Evolutionary conservation across 164 flowering plant genomes (phyloP).

Genomic region (Piper betle): DNA sequence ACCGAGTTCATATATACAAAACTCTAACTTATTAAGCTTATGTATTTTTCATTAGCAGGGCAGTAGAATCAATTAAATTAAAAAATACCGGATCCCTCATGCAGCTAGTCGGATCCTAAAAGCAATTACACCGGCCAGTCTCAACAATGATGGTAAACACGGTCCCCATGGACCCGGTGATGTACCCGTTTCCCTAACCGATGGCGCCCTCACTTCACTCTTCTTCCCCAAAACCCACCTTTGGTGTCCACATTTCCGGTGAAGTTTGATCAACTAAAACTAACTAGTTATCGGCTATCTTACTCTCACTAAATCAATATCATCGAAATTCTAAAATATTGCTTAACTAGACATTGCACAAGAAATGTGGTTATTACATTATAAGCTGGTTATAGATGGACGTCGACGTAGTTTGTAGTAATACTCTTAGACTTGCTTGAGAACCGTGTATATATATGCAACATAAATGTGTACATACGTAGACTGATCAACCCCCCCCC

Average conservation of each 20-base stretch:
- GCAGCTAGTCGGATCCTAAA: not conserved
- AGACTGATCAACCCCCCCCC: not conserved
- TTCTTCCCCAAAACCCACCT: not conserved
- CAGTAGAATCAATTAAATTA: no score
- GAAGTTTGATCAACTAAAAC: no score
- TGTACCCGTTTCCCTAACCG: not conserved
- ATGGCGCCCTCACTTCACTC: not conserved
- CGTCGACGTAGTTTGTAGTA: not conserved
- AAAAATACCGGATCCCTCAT: not conserved
- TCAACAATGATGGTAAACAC: not conserved
- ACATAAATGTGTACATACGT: not conserved
- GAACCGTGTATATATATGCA: no score
- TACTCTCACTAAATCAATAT: no score
- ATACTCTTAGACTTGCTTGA: no score
- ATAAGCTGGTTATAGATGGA: not conserved
- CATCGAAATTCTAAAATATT: no score
- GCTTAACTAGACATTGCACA: not conserved
- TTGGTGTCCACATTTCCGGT: no score
- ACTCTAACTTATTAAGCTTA: no score
- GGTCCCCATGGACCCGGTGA: not conserved
- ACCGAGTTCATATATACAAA: no score
- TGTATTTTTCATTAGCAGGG: no score
- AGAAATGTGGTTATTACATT: no score
- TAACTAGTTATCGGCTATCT: no score
- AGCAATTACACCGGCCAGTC: not conserved